Percentiles rank a stretch among this genome's conserved stretches.
These are phyloP conservation scores for Acanthamoeba quina DNA, from an alignment of 208 protist species.

Conservation along the genomic window DNA sequence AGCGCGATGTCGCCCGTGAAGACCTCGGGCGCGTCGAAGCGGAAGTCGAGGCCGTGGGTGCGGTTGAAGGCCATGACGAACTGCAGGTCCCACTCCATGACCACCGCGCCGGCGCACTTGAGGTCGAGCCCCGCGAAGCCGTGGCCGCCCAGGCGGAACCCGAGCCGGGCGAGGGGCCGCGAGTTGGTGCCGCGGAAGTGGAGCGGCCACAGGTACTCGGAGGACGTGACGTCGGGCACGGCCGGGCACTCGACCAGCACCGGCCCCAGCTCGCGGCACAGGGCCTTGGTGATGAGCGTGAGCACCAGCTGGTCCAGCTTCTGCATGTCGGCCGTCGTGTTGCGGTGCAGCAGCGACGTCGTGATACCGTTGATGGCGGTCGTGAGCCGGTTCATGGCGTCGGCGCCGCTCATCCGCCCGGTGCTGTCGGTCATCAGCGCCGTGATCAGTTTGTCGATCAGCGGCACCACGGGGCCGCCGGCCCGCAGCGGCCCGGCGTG, in stretches of 20 bases:
- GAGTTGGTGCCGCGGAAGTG: not conserved
- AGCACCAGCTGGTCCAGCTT: slow-evolving; percentile 48
- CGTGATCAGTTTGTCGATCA: slow-evolving; percentile 9
- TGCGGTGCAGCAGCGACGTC: not conserved
- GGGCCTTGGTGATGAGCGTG: slow-evolving; percentile 31
- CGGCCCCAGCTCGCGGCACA: not conserved
- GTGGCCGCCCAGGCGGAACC: slow-evolving; percentile 41
- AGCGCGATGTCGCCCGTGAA: slow-evolving; percentile 26
- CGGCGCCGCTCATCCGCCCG: not conserved
- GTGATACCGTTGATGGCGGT: slow-evolving; percentile 6
- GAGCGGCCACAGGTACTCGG: slow-evolving; percentile 44
- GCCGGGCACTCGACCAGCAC: not conserved
- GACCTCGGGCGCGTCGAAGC: not conserved
- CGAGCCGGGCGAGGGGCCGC: not conserved
- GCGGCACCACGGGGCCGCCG: not conserved
- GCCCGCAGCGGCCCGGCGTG: not conserved
- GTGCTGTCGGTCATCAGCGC: slow-evolving; percentile 3
- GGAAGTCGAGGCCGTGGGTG: slow-evolving; percentile 47
- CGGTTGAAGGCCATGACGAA: slow-evolving; percentile 21
- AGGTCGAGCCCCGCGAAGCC: slow-evolving; percentile 16
- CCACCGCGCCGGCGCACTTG: not conserved
- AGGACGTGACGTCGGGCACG: not conserved
- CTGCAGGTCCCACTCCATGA: not conserved
- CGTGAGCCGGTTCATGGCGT: slow-evolving; percentile 24
- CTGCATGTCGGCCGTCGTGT: not conserved